Evolutionary conservation across 192 early-diverging fungal species (phyloP).

Genomic region (Phycomyces blakesleeanus): DNA sequence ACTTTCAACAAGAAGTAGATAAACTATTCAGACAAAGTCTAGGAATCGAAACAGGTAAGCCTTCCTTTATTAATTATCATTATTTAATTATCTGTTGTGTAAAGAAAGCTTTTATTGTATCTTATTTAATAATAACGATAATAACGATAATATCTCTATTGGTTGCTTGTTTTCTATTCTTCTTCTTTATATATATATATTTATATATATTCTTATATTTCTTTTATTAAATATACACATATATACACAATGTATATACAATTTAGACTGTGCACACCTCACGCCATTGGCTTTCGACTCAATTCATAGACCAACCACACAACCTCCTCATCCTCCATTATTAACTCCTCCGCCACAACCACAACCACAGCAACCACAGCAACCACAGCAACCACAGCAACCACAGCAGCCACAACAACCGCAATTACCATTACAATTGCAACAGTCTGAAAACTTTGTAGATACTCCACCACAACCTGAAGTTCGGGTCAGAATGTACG

Average conservation of each 20-base stretch:
- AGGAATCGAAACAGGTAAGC: constrained; percentile 8
- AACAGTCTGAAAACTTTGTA: not conserved
- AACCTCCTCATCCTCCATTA: not conserved
- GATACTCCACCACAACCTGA: not conserved
- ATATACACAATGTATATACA: not conserved
- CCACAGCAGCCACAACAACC: not conserved
- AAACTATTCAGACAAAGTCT: constrained; percentile 29
- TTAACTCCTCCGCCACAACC: not conserved
- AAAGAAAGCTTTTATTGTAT: too few species aligned
- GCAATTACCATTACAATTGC: not conserved
- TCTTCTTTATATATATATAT: not conserved
- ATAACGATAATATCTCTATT: too few species aligned
- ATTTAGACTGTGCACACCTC: not conserved
- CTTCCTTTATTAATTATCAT: not conserved
- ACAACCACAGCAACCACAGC: too few species aligned
- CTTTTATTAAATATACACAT: not conserved
- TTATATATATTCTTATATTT: not conserved
- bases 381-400: too few species aligned
- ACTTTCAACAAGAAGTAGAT: constrained; percentile 22
- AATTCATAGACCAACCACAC: not conserved
- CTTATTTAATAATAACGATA: too few species aligned
- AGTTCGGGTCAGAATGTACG: too few species aligned
- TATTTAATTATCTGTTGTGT: not conserved
- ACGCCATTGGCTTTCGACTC: not conserved
- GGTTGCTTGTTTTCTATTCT: too few species aligned